Evolutionary conservation across 2,329 filamentous ascomycete species (phyloP), one percentile per base, ranked within the genome.

Genomic region (Aspergillus fumigatus): DNA sequence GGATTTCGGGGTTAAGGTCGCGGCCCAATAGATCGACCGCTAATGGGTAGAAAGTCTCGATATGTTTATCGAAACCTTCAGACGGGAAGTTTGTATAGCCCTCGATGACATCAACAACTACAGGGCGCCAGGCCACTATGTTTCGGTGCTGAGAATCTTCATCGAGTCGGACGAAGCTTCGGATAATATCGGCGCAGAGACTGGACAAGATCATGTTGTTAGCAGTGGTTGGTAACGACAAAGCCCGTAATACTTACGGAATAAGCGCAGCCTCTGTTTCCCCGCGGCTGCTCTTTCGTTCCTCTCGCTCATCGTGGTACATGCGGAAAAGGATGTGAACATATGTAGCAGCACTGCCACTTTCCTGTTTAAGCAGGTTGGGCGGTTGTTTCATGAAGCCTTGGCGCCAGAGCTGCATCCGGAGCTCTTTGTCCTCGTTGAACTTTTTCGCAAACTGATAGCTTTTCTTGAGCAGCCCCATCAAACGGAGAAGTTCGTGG

Each of bases 331-430:
- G 79, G 63, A 99, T 99, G 59, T 89, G 89, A 38, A 99, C 91
- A 72, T 99, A 99, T 1, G 95, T 97, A 2, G 90, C 90, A 0
- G 94, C 94, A 54, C 88, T 90, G 43, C 94, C 93, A 59, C 86
- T 90, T 77, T 99, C 94, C 73, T 99, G 94, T 78, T 99, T 99
- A 29, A 99, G 83, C 11, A 99, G 81, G 68, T 99, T 99, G 2
- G 94, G 94, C 17, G 94, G 93, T 71, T 99, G 94, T 77, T 96
- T 96, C 94, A 99, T 99, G 81, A 99, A 99, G 0, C 95, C 94
- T 73, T 99, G 94, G 51, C 92, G 84, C 91, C 95, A 99, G 19
- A 99, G 81, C 19, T 90, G 86, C 82, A 96, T 96, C 48, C 94
- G 87, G 40, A 99, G 80, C 64, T 97, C 94, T 75, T 96, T 96